Percentiles rank a stretch among this genome's conserved stretches.
phyloP scores from a whole-genome alignment of 2,329 filamentous ascomycete genomes.

The Cryphonectria parasitica region DNA sequence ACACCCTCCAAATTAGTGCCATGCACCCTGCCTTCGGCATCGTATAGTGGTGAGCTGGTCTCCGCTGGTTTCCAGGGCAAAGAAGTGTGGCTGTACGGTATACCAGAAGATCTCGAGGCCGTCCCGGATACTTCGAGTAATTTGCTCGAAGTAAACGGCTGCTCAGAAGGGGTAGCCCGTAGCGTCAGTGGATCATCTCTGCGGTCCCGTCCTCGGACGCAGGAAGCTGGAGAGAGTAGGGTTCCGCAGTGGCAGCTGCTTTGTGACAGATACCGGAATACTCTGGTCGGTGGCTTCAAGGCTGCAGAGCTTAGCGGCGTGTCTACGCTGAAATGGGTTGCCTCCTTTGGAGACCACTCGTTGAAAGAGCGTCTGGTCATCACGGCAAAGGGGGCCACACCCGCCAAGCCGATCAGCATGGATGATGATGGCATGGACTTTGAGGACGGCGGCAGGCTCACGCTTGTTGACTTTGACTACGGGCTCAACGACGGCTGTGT shows the following conservation, averaged over 20 bases:
- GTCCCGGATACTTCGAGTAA: constrained; percentile 46
- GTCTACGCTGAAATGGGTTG: constrained; percentile 73
- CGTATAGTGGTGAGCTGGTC: constrained; percentile 71
- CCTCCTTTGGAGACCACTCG: constrained; percentile 52
- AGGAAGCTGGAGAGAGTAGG: constrained; percentile 40
- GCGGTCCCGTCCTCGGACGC: constrained; percentile 43
- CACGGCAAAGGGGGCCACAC: constrained; percentile 71
- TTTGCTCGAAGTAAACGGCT: constrained; percentile 29
- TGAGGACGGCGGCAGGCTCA: constrained; percentile 76
- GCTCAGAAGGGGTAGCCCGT: constrained; percentile 39
- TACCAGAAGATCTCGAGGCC: constrained; percentile 73
- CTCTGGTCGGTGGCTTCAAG: constrained; percentile 69
- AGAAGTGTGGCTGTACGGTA: constrained; percentile 78
- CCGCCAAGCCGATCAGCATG: constrained; percentile 61
- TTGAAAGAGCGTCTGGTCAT: constrained; percentile 66
- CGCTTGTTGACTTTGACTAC: constrained; percentile 76
- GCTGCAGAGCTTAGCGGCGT: constrained; percentile 68
- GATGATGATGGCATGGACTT: constrained; percentile 71
- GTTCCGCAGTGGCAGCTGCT: constrained; percentile 71
- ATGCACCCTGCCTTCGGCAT: constrained; percentile 70
- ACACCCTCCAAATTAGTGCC: constrained; percentile 63
- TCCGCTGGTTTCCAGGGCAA: constrained; percentile 73
- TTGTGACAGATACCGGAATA: constrained; percentile 70
- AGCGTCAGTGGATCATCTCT: constrained; percentile 48
- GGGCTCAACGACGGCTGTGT: constrained; percentile 57